Evolutionary conservation across 2,329 filamentous ascomycete species (phyloP).

Genomic region (Emergomyces orientalis): DNA sequence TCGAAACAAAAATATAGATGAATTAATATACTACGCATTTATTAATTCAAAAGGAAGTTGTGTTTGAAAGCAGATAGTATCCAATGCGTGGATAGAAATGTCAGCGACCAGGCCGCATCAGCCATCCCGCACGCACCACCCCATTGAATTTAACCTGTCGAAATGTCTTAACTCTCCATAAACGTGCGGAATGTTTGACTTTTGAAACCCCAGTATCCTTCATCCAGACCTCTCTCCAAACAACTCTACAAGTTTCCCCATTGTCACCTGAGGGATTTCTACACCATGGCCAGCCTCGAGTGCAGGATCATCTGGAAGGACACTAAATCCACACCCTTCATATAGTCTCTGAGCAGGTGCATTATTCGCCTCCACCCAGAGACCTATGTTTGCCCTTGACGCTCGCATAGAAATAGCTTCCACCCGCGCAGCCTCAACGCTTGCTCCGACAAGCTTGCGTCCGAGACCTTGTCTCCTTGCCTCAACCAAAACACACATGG

Average conservation of each 20-base stretch:
- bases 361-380: constrained; percentile 17
- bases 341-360: constrained; percentile 17
- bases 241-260: constrained; percentile 8
- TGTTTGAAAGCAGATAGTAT: neutral
- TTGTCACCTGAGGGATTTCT: constrained; percentile 1
- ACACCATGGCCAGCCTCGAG: neutral
- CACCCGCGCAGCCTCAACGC: constrained; percentile 9
- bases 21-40: neutral
- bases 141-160: neutral
- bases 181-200: too few species aligned
- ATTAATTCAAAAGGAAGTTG: neutral
- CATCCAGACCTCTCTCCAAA: neutral
- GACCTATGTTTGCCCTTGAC: constrained; percentile 15
- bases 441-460: constrained; percentile 16
- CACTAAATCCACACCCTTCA: constrained; percentile 19
- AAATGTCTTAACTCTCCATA: neutral
- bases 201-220: neutral
- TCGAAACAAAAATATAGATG: neutral
- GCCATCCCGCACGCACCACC: too few species aligned
- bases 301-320: neutral
- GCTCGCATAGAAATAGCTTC: constrained; percentile 12
- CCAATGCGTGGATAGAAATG: neutral
- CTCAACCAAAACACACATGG: constrained; percentile 23
- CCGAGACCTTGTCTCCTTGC: constrained; percentile 18
- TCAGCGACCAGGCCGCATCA: too few species aligned